Evolutionary conservation across 2,329 filamentous ascomycete species (phyloP).

Genomic region (Blastomyces parvus): DNA sequence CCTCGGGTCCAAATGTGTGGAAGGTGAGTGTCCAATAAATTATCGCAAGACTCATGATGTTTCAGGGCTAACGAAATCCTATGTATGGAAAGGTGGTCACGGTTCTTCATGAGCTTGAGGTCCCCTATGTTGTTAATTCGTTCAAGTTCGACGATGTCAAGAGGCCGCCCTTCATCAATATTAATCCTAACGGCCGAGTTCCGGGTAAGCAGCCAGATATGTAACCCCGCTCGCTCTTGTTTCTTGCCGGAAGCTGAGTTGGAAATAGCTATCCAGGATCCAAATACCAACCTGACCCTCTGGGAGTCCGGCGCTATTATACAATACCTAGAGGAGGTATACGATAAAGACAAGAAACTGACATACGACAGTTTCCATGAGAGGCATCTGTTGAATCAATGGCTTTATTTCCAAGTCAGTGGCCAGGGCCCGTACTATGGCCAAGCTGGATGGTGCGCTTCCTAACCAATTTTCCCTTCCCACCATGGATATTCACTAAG

Average conservation of each 20-base stretch:
- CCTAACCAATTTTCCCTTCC: neutral
- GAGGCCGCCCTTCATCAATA: slow-evolving; percentile 25
- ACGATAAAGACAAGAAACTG: slow-evolving; percentile 33
- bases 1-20: neutral
- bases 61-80: neutral
- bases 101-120: slow-evolving; percentile 3
- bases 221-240: neutral
- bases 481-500: neutral
- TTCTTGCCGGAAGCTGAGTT: neutral
- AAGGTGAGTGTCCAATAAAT: neutral
- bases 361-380: slow-evolving; percentile 26
- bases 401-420: slow-evolving; percentile 34
- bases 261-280: slow-evolving; percentile 26
- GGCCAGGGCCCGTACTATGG: slow-evolving; percentile 40
- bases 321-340: slow-evolving; percentile 32
- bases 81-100: neutral
- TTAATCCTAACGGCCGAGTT: slow-evolving; percentile 39
- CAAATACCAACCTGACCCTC: slow-evolving; percentile 28
- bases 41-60: neutral
- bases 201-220: slow-evolving; percentile 13
- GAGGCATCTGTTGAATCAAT: slow-evolving; percentile 29
- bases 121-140: slow-evolving; percentile 3
- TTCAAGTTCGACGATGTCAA: neutral
- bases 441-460: slow-evolving; percentile 21
- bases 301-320: slow-evolving; percentile 35